A percentile compares a stretch with the other conserved stretches of the same genome.
phyloP scores from a whole-genome alignment of 495 filamentous ascomycete genomes.

The Cercophora scortea region DNA sequence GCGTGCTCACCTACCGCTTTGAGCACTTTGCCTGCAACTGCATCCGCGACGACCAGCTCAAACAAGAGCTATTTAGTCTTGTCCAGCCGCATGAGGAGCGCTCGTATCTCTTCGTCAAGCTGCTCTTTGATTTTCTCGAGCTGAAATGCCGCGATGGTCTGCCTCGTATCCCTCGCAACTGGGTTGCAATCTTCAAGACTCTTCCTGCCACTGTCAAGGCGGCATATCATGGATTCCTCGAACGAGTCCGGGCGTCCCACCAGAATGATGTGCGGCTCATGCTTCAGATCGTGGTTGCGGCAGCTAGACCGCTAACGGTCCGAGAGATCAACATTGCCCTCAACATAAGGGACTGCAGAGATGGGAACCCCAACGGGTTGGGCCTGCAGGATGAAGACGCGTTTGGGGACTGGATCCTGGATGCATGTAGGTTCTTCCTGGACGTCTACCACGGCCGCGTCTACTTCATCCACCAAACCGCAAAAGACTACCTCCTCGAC shows the following conservation, averaged over 20 bases:
- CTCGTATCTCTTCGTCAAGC: constrained; percentile 15
- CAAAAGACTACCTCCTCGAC: constrained; percentile 28
- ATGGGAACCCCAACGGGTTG: constrained; percentile 7
- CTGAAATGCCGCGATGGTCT: constrained; percentile 9
- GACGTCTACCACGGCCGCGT: constrained; percentile 23
- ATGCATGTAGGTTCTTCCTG: constrained; percentile 24
- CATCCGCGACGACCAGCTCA: constrained; percentile 8
- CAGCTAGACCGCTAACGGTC: constrained; percentile 9
- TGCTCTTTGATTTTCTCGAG: constrained; percentile 14
- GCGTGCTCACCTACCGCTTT: constrained; percentile 10
- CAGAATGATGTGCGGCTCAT: constrained; percentile 9
- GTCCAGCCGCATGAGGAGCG: constrained; percentile 8
- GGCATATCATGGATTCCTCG: constrained; percentile 10
- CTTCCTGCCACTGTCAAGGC: constrained; percentile 12
- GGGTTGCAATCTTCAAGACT: constrained; percentile 11
- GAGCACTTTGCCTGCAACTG: constrained; percentile 8
- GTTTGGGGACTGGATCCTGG: constrained; percentile 18
- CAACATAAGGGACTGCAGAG: constrained; percentile 10
- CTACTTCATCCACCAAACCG: constrained; percentile 37
- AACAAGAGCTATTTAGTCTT: constrained; percentile 7
- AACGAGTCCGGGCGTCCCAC: constrained; percentile 7
- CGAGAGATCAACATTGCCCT: constrained; percentile 16
- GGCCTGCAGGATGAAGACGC: constrained; percentile 7
- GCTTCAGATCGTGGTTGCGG: constrained; percentile 12
- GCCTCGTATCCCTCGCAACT: constrained; percentile 9